Evolutionary conservation across 495 filamentous ascomycete species (phyloP), one percentile per base, ranked within the genome.

Genomic region (Geopyxis carbonaria): DNA sequence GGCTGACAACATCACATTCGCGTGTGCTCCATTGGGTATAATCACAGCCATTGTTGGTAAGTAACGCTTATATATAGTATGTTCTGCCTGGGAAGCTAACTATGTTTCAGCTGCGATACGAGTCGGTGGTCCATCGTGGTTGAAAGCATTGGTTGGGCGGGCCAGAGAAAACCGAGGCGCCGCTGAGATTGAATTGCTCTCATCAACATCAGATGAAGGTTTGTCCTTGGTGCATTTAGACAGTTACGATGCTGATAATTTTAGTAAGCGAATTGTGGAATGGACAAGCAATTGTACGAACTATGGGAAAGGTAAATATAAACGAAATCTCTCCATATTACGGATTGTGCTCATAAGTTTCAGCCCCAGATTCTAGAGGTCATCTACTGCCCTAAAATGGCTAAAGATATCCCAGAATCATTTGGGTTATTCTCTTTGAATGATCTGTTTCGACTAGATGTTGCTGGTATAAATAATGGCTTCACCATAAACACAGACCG

Each of bases 1-100:
- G 28, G 39, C 66, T 0, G 70, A 74, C 32, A 62, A 66, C 38
- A 45, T 71, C 9, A 67, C 72, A 5, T 65, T 73, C 31, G 64
- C 68, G 0, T 56, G 70, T 20, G 61, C 59, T 3, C 67, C 68
- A 0, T 53, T 72, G 1, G 70, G 69, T 1, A 64, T 73, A 11
- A 42, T 73, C 34, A 72, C 69, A 0, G 59, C 62, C 0, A 58
- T 70, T 0, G 65, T 72, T 1, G 14, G 15, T 7, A 22, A n/a
- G n/a, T n/a, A n/a, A n/a, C n/a, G n/a, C n/a, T 22, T 11, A 21
- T 37, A 9, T 22, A 22, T 30, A 15, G 27, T 30, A 30, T n/a
- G 27, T 30, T 30, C 5, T 15, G 11, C 11, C 11, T 30, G 15
- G 15, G 11, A n/a, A 30, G 11, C 5, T 1, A 30, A 30, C 1